Conservation (phyloP, 192 early-diverging fungal species). For the Coemansia sp. region DNA sequence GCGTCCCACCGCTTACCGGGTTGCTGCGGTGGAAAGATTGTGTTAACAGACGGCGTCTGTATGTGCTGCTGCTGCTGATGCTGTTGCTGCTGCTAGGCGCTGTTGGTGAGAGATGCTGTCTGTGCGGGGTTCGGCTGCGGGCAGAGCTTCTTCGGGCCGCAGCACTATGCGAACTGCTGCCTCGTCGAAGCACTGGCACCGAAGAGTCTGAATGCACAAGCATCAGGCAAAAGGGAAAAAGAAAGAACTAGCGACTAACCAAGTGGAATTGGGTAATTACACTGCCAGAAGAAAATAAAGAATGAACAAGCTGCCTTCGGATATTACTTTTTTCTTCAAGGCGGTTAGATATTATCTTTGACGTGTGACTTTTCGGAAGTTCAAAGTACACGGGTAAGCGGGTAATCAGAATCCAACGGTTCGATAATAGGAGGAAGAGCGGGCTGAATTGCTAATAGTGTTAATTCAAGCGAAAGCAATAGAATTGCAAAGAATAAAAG, state of each 20-base stretch:
- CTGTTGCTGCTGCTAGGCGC: no score
- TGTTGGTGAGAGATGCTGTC: conserved; percentile 16
- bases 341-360: background rate
- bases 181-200: conserved; percentile 11
- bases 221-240: conserved; percentile 5
- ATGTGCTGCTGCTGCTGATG: conserved; percentile 17
- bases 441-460: background rate
- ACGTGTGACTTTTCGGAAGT: background rate
- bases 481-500: background rate
- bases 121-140: conserved; percentile 10
- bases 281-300: no score
- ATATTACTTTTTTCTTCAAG: background rate
- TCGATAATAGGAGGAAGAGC: background rate
- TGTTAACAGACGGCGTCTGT: conserved; percentile 25
- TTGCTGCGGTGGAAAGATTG: conserved; percentile 11
- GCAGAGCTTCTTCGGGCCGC: conserved; percentile 6
- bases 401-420: no score
- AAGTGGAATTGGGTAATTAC: background rate
- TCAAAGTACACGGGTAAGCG: background rate
- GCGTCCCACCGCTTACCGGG: conserved; percentile 2
- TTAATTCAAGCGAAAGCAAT: background rate
- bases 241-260: background rate
- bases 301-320: background rate
- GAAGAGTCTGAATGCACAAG: conserved; percentile 11
- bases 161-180: conserved; percentile 2